Percentiles rank a stretch among this genome's conserved stretches.
phyloP scores from a whole-genome alignment of 345 rosid species.

The Moricandia moricandioides region DNA sequence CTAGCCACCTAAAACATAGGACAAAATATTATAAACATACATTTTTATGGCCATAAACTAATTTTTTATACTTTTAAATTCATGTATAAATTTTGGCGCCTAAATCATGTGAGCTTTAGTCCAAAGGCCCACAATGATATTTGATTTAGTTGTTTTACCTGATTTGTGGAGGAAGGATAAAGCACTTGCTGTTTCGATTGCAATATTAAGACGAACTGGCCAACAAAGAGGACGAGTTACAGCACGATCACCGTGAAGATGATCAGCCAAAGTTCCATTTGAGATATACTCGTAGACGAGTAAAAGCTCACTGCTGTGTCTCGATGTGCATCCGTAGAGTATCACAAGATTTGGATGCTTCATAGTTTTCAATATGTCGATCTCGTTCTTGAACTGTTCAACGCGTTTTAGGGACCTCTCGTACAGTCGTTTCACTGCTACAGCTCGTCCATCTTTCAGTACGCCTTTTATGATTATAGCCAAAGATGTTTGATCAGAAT shows the following conservation, averaged over 20 bases:
- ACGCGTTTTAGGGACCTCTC: constrained; percentile 60
- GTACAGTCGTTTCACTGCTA: constrained; percentile 77
- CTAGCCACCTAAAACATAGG: no score
- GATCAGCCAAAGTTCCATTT: constrained; percentile 90
- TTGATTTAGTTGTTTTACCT: constrained; percentile 27
- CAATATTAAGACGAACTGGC: constrained; percentile 66
- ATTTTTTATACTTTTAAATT: no score
- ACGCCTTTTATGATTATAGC: constrained; percentile 39
- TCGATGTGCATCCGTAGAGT: constrained; percentile 73
- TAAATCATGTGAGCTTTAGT: no score
- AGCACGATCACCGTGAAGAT: constrained; percentile 61
- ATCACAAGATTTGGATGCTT: constrained; percentile 69
- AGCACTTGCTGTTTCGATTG: constrained; percentile 76
- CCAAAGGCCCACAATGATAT: no score
- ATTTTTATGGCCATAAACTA: no score
- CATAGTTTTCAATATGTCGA: constrained; percentile 61
- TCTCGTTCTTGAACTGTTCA: constrained; percentile 79
- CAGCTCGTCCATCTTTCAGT: constrained; percentile 69
- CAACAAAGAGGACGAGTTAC: constrained; percentile 53
- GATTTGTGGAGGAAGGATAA: constrained; percentile 57
- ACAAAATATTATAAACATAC: no score
- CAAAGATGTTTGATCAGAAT: neutral
- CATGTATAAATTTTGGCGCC: no score
- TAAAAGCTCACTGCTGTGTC: constrained; percentile 71
- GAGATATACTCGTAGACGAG: constrained; percentile 82